A percentile compares a stretch with the other conserved stretches of the same genome.
Conservation (phyloP, 148 eudicot genomes). For the Limonium bicolor region DNA sequence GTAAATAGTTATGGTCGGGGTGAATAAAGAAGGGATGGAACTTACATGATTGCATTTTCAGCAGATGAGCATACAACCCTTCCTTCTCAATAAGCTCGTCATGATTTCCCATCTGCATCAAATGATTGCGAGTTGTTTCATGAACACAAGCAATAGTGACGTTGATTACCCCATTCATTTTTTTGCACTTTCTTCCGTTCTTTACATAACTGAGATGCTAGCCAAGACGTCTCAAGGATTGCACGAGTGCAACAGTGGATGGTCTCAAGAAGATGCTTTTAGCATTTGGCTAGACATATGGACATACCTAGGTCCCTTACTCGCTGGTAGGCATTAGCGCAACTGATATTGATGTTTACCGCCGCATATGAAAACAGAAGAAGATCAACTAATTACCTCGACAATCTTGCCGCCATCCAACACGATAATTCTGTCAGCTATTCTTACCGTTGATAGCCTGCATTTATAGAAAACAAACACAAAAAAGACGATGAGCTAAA, state of each 20-base stretch:
- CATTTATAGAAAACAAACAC: background rate
- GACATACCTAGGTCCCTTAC: too few relatives aligned
- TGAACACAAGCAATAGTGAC: background rate
- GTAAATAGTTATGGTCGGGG: too few relatives aligned
- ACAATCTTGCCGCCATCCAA: constrained; percentile 5
- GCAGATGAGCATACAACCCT: background rate
- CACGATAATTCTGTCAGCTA: constrained; percentile 4
- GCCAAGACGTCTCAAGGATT: background rate
- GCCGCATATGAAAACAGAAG: background rate
- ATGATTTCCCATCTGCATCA: constrained; percentile 1
- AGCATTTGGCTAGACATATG: background rate
- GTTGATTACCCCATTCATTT: background rate
- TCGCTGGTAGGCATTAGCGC: too few relatives aligned
- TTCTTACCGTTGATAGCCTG: background rate
- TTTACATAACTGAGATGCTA: background rate
- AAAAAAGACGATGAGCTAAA: too few relatives aligned
- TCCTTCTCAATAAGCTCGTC: background rate
- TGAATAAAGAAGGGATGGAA: background rate
- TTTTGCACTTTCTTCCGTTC: background rate
- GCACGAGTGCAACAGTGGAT: background rate
- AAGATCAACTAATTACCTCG: background rate
- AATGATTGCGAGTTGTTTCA: background rate
- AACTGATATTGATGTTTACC: background rate
- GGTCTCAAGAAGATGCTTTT: background rate
- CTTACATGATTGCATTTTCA: background rate